Conservation (phyloP, 2,329 filamentous ascomycete species). For the Monilinia vaccinii-corymbosi region DNA sequence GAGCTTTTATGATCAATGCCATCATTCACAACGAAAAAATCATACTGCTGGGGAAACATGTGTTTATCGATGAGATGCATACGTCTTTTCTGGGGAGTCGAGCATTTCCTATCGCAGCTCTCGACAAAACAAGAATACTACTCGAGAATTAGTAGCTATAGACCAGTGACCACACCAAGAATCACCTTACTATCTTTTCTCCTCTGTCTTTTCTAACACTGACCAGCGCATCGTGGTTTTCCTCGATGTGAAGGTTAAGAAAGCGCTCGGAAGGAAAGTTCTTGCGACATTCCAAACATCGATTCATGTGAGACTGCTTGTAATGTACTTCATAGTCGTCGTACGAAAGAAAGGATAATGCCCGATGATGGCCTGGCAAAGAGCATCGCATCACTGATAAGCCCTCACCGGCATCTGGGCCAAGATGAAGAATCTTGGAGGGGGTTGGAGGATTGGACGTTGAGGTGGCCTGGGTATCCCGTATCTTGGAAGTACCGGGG, state of each 20-base stretch:
- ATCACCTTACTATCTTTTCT: slow-evolving; percentile 68
- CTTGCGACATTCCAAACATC: slow-evolving; percentile 73
- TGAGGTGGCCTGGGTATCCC: slow-evolving; percentile 22
- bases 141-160: slow-evolving; percentile 3
- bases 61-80: slow-evolving; percentile 94
- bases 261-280: slow-evolving; percentile 84
- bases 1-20: slow-evolving; percentile 82
- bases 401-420: slow-evolving; percentile 41
- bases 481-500: slow-evolving; percentile 12
- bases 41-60: slow-evolving; percentile 79
- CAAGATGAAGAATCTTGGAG: slow-evolving; percentile 53
- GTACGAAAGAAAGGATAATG: slow-evolving; percentile 63
- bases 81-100: slow-evolving; percentile 71
- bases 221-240: slow-evolving; percentile 78
- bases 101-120: slow-evolving; percentile 76
- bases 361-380: slow-evolving; percentile 67
- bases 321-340: slow-evolving; percentile 85
- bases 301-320: slow-evolving; percentile 67
- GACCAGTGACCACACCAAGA: neutral
- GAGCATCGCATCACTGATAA: slow-evolving; percentile 62
- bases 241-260: slow-evolving; percentile 76
- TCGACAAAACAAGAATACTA: slow-evolving; percentile 87
- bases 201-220: slow-evolving; percentile 66
- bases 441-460: slow-evolving; percentile 23
- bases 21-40: slow-evolving; percentile 77